Evolutionary conservation across 75 land plant species (phyloP).

Genomic region (Adiantum capillusveneris): DNA sequence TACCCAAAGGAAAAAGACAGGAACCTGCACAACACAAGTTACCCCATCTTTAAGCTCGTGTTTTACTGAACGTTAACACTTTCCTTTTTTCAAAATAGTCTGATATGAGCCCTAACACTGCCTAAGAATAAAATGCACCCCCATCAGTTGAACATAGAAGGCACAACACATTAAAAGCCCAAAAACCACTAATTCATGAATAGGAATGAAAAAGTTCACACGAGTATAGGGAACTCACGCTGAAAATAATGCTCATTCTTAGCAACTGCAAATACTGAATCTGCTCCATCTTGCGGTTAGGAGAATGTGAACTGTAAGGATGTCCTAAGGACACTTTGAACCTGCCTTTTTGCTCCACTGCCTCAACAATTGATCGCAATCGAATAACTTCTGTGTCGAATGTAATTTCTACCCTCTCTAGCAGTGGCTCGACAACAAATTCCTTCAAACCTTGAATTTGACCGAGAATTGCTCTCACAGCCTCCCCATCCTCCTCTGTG

Average conservation of each 20-base stretch:
- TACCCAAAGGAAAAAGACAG: constrained; percentile 61
- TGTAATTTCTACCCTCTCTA: constrained; percentile 41
- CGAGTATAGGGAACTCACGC: no score
- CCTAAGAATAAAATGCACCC: no score
- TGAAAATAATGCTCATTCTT: constrained; percentile 59
- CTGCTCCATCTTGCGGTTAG: constrained; percentile 54
- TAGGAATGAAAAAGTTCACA: no score
- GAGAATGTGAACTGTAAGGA: constrained; percentile 46
- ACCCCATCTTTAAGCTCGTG: no score
- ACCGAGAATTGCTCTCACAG: constrained; percentile 37
- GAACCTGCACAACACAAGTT: constrained; percentile 44
- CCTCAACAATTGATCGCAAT: constrained; percentile 65
- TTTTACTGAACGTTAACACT: no score
- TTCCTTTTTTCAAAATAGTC: no score
- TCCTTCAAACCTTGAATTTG: constrained; percentile 57
- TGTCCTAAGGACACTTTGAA: constrained; percentile 45
- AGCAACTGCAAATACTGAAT: constrained; percentile 63
- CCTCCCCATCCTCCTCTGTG: constrained; percentile 43
- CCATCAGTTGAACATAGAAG: no score
- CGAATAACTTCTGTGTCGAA: constrained; percentile 80
- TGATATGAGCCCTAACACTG: no score
- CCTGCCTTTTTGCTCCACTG: constrained; percentile 50
- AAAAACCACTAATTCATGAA: no score
- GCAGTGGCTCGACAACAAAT: constrained; percentile 30
- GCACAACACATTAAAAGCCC: no score